Evolutionary conservation across 208 protist genomes (phyloP).

Genomic region (Herpetomonas samuelpessoai): DNA sequence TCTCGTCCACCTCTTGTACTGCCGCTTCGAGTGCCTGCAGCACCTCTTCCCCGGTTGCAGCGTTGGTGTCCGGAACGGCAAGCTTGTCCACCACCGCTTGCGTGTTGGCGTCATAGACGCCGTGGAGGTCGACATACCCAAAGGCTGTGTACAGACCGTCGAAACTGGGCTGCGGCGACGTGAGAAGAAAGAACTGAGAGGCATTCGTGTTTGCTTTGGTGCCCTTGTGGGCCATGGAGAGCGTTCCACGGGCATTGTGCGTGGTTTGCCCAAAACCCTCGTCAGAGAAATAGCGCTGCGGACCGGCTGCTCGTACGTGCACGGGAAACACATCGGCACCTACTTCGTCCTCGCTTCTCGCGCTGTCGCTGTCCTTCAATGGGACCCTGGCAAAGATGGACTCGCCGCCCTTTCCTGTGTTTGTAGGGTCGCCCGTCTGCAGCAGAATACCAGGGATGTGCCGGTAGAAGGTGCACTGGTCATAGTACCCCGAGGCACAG

Average conservation of each 20-base stretch:
- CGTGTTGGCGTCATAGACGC: constrained; percentile 13
- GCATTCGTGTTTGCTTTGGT: constrained; percentile 83
- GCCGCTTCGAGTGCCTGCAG: constrained; percentile 51
- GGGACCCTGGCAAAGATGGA: constrained; percentile 85
- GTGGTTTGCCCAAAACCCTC: constrained; percentile 92
- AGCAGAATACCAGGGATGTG: constrained; percentile 92
- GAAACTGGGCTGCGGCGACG: constrained; percentile 46
- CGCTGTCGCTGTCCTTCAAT: neutral
- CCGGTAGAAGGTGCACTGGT: constrained; percentile 93
- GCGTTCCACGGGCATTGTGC: constrained; percentile 78
- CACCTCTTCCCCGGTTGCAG: constrained; percentile 33
- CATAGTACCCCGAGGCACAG: constrained; percentile 92
- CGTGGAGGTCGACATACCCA: constrained; percentile 76
- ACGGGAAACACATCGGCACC: no score
- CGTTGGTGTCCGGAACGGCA: neutral
- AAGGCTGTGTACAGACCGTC: constrained; percentile 95
- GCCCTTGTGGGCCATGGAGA: constrained; percentile 96
- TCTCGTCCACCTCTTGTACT: constrained; percentile 35
- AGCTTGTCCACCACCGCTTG: constrained; percentile 5
- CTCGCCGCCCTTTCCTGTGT: constrained; percentile 93
- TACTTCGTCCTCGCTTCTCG: no score
- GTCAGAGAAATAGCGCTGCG: constrained; percentile 67
- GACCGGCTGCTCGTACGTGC: constrained; percentile 1
- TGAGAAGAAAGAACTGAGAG: constrained; percentile 90
- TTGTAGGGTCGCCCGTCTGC: constrained; percentile 90